Conservation (phyloP, 2,329 filamentous ascomycete genomes). For the Pseudogymnoascus sp. region DNA sequence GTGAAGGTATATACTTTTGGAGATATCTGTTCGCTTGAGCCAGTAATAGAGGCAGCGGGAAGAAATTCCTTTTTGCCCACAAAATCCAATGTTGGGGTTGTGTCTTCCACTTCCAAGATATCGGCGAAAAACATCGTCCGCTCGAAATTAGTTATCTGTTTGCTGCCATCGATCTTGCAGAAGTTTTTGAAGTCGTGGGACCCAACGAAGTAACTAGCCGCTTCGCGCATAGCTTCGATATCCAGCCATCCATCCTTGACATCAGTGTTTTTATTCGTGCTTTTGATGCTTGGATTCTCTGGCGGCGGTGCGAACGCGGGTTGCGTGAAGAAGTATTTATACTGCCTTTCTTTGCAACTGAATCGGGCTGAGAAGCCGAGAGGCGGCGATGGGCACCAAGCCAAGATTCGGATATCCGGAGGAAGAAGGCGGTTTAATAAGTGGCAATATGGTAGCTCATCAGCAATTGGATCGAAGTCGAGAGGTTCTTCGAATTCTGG, state of each 20-base stretch:
- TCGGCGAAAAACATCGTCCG: conserved; percentile 73
- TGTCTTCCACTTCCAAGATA: conserved; percentile 61
- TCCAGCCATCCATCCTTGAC: conserved; percentile 71
- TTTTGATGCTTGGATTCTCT: conserved; percentile 26
- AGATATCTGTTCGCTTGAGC: conserved; percentile 12
- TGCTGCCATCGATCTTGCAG: conserved; percentile 85
- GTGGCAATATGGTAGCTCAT: conserved; percentile 78
- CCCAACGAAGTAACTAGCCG: conserved; percentile 73
- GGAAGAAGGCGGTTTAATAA: conserved; percentile 84
- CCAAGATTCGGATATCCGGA: conserved; percentile 79
- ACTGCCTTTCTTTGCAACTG: conserved; percentile 83
- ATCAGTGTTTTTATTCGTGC: conserved; percentile 24
- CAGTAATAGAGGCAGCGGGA: conserved; percentile 22
- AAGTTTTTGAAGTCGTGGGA: conserved; percentile 94
- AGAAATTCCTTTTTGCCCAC: conserved; percentile 41
- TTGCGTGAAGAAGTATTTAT: conserved; percentile 97
- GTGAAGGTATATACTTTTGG: conserved; percentile 79
- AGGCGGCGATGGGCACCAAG: conserved; percentile 84
- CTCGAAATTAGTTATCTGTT: conserved; percentile 80
- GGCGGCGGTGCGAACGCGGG: conserved; percentile 72
- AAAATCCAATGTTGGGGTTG: conserved; percentile 49
- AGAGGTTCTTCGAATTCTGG: conserved; percentile 16
- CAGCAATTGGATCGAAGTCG: conserved; percentile 58
- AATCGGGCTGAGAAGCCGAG: conserved; percentile 82
- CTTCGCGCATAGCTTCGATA: conserved; percentile 76